These are phyloP conservation scores for Wickerhamiella qilinensis DNA, from an alignment of 805 yeast genomes.

Conservation along the genomic window DNA sequence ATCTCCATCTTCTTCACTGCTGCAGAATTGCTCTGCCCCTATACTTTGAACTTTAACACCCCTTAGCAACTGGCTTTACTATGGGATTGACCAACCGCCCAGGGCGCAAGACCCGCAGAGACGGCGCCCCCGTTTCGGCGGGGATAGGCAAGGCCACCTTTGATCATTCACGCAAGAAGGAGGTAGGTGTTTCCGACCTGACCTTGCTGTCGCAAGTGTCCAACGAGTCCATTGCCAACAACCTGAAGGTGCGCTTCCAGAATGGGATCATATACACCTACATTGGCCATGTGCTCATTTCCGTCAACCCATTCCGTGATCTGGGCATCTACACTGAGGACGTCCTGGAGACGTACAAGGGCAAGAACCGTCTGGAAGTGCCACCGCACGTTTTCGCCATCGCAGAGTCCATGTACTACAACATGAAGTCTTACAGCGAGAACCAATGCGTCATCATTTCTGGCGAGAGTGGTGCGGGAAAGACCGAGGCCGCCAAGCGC, in stretches of 20 bases:
- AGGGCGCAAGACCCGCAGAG: constrained; percentile 38
- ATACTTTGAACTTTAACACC: too few relatives aligned
- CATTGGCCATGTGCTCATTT: constrained; percentile 85
- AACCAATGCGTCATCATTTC: constrained; percentile 95
- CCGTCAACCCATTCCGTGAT: constrained; percentile 93
- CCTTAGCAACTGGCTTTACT: too few relatives aligned
- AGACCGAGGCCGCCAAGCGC: constrained; percentile 94
- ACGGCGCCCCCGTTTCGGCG: constrained; percentile 36
- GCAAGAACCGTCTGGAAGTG: constrained; percentile 86
- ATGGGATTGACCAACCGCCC: constrained; percentile 76
- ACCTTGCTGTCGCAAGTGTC: constrained; percentile 77
- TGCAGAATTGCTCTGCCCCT: too few relatives aligned
- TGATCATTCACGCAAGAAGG: constrained; percentile 75
- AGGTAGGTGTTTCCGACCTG: constrained; percentile 95
- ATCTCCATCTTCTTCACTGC: too few relatives aligned
- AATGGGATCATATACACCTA: constrained; percentile 84
- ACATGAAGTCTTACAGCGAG: constrained; percentile 84
- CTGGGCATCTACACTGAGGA: constrained; percentile 85
- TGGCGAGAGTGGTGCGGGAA: constrained; percentile 97
- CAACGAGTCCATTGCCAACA: constrained; percentile 85
- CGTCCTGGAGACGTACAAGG: constrained; percentile 59
- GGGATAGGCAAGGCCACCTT: constrained; percentile 78
- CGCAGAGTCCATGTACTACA: constrained; percentile 93
- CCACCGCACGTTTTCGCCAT: constrained; percentile 98
- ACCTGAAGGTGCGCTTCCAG: constrained; percentile 73